A percentile compares a stretch with the other conserved stretches of the same genome.
These are phyloP conservation scores for Endocarpon pusillum DNA, from an alignment of 495 filamentous ascomycete genomes.

Conservation along the genomic window DNA sequence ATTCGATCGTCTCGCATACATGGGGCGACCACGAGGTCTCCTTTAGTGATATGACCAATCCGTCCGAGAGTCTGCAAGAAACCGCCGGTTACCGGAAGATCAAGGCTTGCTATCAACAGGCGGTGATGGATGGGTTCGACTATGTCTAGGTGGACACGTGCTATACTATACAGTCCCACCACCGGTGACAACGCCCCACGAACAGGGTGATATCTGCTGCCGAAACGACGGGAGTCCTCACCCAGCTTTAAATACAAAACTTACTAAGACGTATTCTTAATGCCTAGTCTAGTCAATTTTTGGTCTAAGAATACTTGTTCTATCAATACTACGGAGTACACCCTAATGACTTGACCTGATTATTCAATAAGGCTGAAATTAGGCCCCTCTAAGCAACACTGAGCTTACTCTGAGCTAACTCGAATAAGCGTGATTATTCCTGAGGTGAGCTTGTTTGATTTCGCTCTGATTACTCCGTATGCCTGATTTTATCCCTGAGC, in stretches of 20 bases:
- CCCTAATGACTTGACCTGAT: too few species aligned
- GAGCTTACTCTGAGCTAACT: neutral
- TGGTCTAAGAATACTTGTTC: neutral
- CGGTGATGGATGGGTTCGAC: neutral
- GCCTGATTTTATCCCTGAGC: neutral
- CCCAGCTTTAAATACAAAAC: neutral
- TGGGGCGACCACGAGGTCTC: conserved; percentile 18
- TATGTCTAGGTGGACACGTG: neutral
- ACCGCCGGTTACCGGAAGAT: too few species aligned
- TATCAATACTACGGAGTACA: too few species aligned
- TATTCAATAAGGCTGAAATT: too few species aligned
- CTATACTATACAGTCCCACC: neutral
- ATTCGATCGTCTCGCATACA: conserved; percentile 22
- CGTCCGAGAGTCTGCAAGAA: too few species aligned
- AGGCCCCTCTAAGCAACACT: neutral
- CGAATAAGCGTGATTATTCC: neutral
- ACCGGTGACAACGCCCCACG: neutral
- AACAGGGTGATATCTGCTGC: neutral
- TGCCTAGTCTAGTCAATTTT: too few species aligned
- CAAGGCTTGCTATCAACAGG: too few species aligned
- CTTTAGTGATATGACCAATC: conserved; percentile 14
- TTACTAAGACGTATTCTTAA: neutral
- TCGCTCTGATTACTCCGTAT: neutral
- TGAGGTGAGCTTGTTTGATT: conserved; percentile 1
- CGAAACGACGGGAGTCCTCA: neutral